A percentile compares a stretch with the other conserved stretches of the same genome.
These are phyloP conservation scores for Penicillium nordicum DNA, from an alignment of 2,329 filamentous ascomycete genomes.

Conservation along the genomic window DNA sequence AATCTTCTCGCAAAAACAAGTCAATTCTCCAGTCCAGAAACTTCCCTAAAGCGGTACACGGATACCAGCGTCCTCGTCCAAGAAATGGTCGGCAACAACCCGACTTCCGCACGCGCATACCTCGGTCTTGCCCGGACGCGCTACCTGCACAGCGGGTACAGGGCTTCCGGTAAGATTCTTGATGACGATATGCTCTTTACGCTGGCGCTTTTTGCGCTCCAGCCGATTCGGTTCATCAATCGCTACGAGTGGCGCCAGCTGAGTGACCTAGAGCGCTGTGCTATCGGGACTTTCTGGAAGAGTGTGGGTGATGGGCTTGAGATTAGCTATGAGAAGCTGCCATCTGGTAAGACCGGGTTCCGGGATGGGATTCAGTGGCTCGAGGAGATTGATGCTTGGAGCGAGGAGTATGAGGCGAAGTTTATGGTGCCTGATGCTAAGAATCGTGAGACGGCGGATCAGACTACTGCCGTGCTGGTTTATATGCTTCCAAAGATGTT, in stretches of 20 bases:
- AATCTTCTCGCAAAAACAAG: constrained; percentile 48
- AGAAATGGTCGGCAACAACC: constrained; percentile 48
- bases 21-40: constrained; percentile 47
- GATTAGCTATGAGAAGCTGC: constrained; percentile 52
- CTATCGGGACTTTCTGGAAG: constrained; percentile 68
- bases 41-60: constrained; percentile 51
- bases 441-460: constrained; percentile 54
- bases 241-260: constrained; percentile 68
- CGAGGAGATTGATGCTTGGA: constrained; percentile 52
- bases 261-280: constrained; percentile 65
- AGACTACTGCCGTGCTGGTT: constrained; percentile 60
- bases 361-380: constrained; percentile 53
- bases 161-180: constrained; percentile 56
- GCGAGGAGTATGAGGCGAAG: constrained; percentile 55
- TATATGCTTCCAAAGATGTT: constrained; percentile 51
- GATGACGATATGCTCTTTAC: constrained; percentile 66
- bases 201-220: constrained; percentile 60
- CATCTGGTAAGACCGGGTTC: constrained; percentile 42
- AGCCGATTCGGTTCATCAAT: constrained; percentile 62
- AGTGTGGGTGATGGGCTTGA: constrained; percentile 66
- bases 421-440: constrained; percentile 55
- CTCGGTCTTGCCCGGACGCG: constrained; percentile 63
- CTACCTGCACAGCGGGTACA: constrained; percentile 59
- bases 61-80: constrained; percentile 51
- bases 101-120: constrained; percentile 43